phyloP scores from a whole-genome alignment of 305 asterid species.

The Nicotiana rustica region DNA sequence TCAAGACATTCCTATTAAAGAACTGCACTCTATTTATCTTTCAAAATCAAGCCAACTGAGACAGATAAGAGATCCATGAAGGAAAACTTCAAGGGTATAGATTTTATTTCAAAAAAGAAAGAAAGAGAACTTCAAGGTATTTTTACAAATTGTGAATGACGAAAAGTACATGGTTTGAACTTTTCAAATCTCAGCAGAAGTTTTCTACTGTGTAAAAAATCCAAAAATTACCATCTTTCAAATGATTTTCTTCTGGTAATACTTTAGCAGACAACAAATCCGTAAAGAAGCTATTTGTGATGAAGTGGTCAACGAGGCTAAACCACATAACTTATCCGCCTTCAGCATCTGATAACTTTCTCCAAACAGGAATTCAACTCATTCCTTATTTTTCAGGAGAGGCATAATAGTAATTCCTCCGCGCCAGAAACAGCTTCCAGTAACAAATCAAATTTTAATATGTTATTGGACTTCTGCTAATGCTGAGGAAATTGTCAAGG shows the following conservation, averaged over 20 bases:
- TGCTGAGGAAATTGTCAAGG: conserved; percentile 53
- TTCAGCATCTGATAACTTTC: conserved; percentile 24
- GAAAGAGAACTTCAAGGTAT: not conserved
- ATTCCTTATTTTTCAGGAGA: not conserved
- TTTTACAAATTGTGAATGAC: conserved; percentile 11
- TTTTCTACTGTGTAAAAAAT: conserved; percentile 31
- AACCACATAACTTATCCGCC: conserved; percentile 11
- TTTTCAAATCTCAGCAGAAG: conserved; percentile 26
- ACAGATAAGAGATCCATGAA: not conserved
- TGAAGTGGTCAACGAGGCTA: not conserved
- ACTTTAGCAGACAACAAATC: conserved; percentile 14
- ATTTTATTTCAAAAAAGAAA: too few species aligned
- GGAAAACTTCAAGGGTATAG: not conserved
- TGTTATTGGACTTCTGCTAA: conserved; percentile 44
- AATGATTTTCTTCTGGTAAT: conserved; percentile 23
- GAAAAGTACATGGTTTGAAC: conserved; percentile 19
- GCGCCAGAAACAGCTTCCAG: not conserved
- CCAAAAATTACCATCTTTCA: conserved; percentile 10
- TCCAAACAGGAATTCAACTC: not conserved
- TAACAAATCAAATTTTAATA: not conserved
- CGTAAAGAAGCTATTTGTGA: not conserved
- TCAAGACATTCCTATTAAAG: not conserved
- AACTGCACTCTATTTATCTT: conserved; percentile 9
- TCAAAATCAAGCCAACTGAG: not conserved
- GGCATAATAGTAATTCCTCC: conserved; percentile 4